Percentiles rank a stretch among this genome's conserved stretches.
phyloP scores from a whole-genome alignment of 441 rosid species.

The Syzygium syzygioides region DNA sequence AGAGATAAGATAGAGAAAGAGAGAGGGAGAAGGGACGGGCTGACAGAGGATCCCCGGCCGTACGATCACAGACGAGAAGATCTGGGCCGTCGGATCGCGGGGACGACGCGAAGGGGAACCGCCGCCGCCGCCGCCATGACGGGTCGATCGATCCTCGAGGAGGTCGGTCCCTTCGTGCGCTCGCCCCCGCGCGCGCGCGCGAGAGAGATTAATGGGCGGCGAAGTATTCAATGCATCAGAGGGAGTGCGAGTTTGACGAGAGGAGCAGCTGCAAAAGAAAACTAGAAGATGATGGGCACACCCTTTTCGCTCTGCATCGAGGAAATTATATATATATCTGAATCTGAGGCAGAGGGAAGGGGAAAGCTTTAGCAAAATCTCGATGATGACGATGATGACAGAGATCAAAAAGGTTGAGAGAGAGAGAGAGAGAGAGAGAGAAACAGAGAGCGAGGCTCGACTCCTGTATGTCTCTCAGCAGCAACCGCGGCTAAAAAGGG shows the following conservation, averaged over 20 bases:
- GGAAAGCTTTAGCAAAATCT: slow-evolving; percentile 11
- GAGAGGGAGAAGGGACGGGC: background rate
- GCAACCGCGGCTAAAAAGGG: background rate
- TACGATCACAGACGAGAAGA: slow-evolving; percentile 28
- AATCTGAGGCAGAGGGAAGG: background rate
- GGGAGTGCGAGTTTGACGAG: background rate
- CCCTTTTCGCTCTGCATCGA: background rate
- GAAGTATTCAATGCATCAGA: background rate
- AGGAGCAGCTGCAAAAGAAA: background rate
- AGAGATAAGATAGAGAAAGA: background rate
- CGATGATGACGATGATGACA: background rate
- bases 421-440: background rate
- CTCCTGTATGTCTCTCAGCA: background rate
- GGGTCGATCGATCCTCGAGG: background rate
- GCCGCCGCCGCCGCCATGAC: background rate
- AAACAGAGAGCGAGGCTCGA: background rate
- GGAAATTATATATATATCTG: background rate
- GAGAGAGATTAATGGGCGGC: background rate
- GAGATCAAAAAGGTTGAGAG: background rate
- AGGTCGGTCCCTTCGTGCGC: background rate
- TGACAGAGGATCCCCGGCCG: slow-evolving; percentile 19
- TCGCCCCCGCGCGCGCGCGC: background rate
- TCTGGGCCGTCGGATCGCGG: slow-evolving; percentile 32
- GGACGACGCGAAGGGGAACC: background rate
- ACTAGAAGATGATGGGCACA: background rate